Base-by-base conservation (phyloP, 2,329 filamentous ascomycete species). In the Sclerotinia trifoliorum region DNA sequence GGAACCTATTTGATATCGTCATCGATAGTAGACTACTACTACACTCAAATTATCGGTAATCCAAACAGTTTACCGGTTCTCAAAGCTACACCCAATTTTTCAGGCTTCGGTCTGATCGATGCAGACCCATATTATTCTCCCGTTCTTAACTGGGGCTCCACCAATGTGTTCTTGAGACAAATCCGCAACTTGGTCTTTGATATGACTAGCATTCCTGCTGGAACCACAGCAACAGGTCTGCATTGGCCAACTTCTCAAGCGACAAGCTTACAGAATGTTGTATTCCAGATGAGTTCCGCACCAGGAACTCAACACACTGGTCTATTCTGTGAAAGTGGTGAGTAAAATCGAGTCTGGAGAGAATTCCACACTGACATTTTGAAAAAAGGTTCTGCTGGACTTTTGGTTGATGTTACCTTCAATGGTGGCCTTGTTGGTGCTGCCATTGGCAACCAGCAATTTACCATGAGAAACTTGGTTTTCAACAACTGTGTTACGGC, bases 41-140 rank as follows among this genome's bases (percentile, higher is more conserved):
- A 71, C 35, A 76, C 74, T 5, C 69, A 74, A 46, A 63, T 76
- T 17, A 71, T 76, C 54, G 75, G 75, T 1, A 72, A 76, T 51
- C 73, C 75, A 21, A 76, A 74, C 51, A 66, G 61, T 71, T 79
- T 89, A 8, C 93, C 94, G 0, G 88, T 88, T 0, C 83, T 97
- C 78, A 92, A 93, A 81, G 90, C 90, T 2, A 78, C 86, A 0
- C 77, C 88, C 46, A 81, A 82, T 74, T 98, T 97, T 76, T 73
- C 82, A 3, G 94, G 88, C 85, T 90, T 87, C 79, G 88, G 87
- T 75, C 92, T 81, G 88, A 90, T 98, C 71, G 93, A 97, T 78
- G 84, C 91, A 3, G 88, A 98, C 76, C 93, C 92, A 0, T 97
- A 97, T 52, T 80, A 81, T 0, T 88, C 89, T 44, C 82, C 83